Base-by-base conservation (phyloP, 805 yeast genomes). In the Kluyveromyces lactis region DNA sequence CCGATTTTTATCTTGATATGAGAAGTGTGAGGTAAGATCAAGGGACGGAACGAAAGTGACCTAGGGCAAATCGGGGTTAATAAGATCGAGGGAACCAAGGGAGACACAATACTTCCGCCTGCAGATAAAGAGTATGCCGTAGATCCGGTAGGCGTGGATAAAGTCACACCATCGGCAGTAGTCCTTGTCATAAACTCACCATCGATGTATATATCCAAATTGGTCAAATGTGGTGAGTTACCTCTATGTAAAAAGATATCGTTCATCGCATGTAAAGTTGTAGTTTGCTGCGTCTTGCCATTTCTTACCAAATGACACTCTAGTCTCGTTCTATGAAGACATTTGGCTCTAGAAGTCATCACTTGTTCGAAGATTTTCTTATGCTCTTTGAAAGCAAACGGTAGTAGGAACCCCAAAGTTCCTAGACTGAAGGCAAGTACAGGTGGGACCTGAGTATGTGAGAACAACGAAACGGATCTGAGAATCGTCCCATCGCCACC, bases 401-500 rank as follows among this genome's bases (percentile, higher is more conserved):
- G 97, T 31, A 87, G 66, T 30, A 89, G 60, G 53, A 89, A 89
- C 7, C 97, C 97, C 30, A 89, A 61, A 0, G 97, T 87, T 0
- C 97, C 97, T 63, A 89, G 63, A 0, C 96, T 85, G 55, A 86
- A 87, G 19, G 94, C 78, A 37, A 89, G 62, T 0, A 89, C 85
- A 0, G 97, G 97, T 1, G 97, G 97, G 3, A 86, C 92, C 24
- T 66, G 68, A 8, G 69, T 69, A 52, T 77, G 75, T 40, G 81
- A 77, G 55, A 89, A 89, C 50, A 77, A 66, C 4, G 92, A 77
- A 0, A 86, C 90, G 0, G 90, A 95, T 40, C 89, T 73, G 32
- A 89, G 60, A 40, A 86, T 86, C 0, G 97, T 89, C 4, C 97
- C 97, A 60, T 89, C 97, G 15, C 97, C 97, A n/a, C 97, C 97